These are phyloP conservation scores for Calonectria hongkongensis DNA, from an alignment of 2,329 filamentous ascomycete genomes.

Conservation along the genomic window DNA sequence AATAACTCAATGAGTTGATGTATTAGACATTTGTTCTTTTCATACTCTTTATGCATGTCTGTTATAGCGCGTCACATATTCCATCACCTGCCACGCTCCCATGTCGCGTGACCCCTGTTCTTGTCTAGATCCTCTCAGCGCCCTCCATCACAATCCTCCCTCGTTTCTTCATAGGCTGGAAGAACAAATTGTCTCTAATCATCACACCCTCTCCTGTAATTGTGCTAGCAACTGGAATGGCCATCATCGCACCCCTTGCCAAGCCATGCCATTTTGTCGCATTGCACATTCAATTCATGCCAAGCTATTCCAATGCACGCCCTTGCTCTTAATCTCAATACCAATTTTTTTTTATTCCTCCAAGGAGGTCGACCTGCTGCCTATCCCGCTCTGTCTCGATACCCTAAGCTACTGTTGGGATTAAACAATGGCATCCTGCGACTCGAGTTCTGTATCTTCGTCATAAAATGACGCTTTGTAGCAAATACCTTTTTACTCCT, in stretches of 20 bases:
- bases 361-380: constrained; percentile 26
- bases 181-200: neutral
- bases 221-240: neutral
- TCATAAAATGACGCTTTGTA: constrained; percentile 32
- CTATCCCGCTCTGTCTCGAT: constrained; percentile 24
- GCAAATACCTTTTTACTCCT: constrained; percentile 38
- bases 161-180: neutral
- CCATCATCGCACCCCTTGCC: constrained; percentile 21
- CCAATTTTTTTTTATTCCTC: constrained; percentile 23
- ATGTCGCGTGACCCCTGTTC: constrained; percentile 24
- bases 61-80: neutral
- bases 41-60: neutral
- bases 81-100: neutral
- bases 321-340: constrained; percentile 10
- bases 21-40: neutral
- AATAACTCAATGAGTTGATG: neutral
- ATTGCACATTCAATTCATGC: neutral
- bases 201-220: constrained; percentile 19
- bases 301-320: neutral
- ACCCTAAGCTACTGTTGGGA: constrained; percentile 35
- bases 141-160: neutral
- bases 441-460: constrained; percentile 24
- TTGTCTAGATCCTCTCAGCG: neutral
- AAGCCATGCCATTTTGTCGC: constrained; percentile 1
- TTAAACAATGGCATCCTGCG: constrained; percentile 33